Base-by-base conservation (phyloP, 1,139 yeast species). In the Pichia sp. region DNA sequence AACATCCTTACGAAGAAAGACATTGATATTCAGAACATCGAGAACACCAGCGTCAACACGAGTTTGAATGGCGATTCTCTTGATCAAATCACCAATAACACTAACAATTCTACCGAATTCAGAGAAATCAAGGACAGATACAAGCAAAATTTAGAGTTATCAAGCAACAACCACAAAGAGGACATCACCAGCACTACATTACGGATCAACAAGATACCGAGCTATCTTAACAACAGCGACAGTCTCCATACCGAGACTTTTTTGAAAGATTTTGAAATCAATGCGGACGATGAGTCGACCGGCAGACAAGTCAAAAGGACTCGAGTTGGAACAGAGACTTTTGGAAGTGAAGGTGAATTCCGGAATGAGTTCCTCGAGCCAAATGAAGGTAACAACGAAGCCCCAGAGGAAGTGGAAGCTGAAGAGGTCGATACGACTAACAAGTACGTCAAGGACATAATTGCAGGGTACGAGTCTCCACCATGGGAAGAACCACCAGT, bases 401-500 rank as follows among this genome's bases (percentile, higher is more conserved):
- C 27, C 4, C 12, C 18, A 15, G 31, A 27, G 4, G 45, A 34
- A 5, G n/a, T n/a, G 5, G 44, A 20, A 17, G 18, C 4, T 20
- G 33, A 27, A 28, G 45, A 42, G 11, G 42, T 14, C 2, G 34
- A 34, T 21, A 11, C 34, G 11, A 34, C 39, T 2, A 30, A 36
- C 10, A 48, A 45, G 18, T 43, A 32, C 9, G 45, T 54, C 11
- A 44, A 41, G 12, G 51, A 52, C 17, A 22, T 55, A 12, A 42
- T 53, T 4, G 44, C 44, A 14, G 55, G 51, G 17, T 57, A 54
- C 38, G 56, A 52, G 28, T 57, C 53, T 22, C 59, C 50, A 44
- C 63, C 48, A 39, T 54, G 53, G 66, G 63, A 55, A 20, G 66
- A 61, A 19, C 63, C 69, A 2, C 70, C 70, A 2, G 53, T 53